A percentile compares a stretch with the other conserved stretches of the same genome.
phyloP scores from a whole-genome alignment of 2,329 filamentous ascomycete genomes.

The Aschersonia sp. region DNA sequence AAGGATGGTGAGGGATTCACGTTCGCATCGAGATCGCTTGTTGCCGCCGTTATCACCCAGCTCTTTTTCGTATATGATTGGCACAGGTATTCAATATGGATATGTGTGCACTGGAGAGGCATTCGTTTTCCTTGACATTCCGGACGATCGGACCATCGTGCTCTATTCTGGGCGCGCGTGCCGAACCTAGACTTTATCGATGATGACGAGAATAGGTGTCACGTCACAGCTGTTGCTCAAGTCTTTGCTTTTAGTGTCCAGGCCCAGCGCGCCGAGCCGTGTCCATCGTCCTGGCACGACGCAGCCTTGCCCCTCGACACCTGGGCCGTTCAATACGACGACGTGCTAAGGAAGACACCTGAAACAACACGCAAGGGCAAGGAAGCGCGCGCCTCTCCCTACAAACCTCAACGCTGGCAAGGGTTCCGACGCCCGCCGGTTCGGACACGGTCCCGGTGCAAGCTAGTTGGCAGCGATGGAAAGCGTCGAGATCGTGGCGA shows the following conservation, averaged over 20 bases:
- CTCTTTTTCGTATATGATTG: slow-evolving; percentile 25
- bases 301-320: slow-evolving; percentile 12
- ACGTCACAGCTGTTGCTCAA: slow-evolving; percentile 21
- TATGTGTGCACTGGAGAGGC: slow-evolving; percentile 19
- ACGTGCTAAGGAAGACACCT: slow-evolving; percentile 13
- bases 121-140: slow-evolving; percentile 20
- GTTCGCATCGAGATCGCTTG: slow-evolving; percentile 15
- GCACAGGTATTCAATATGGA: slow-evolving; percentile 18
- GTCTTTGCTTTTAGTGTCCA: slow-evolving; percentile 23
- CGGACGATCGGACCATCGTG: slow-evolving; percentile 15
- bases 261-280: slow-evolving; percentile 14
- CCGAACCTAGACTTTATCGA: slow-evolving; percentile 18
- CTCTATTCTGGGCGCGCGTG: slow-evolving; percentile 16
- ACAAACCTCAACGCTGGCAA: slow-evolving; percentile 14
- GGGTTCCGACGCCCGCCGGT: slow-evolving; percentile 16
- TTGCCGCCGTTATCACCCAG: slow-evolving; percentile 21
- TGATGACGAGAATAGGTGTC: slow-evolving; percentile 16
- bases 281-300: slow-evolving; percentile 16
- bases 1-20: slow-evolving; percentile 10
- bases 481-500: neutral
- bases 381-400: slow-evolving; percentile 7
- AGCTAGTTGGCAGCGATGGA: neutral
- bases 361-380: slow-evolving; percentile 3
- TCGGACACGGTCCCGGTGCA: neutral
- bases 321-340: slow-evolving; percentile 20